Conservation (phyloP, 2,329 filamentous ascomycete genomes). For the Sporothrix brunneoviolacea region DNA sequence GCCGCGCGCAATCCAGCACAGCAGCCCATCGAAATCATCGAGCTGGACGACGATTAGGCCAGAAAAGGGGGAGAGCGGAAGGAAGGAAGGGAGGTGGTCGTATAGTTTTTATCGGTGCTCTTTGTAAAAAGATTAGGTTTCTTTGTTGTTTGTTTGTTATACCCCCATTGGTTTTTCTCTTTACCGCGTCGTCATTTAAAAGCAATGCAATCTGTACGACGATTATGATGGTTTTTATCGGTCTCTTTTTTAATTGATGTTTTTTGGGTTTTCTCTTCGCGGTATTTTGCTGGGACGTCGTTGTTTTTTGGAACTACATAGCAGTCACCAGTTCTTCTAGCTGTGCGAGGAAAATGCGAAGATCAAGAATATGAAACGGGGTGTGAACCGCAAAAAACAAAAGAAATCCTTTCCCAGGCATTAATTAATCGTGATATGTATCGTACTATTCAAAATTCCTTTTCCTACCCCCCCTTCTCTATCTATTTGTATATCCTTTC, state of each 20-base stretch:
- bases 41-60: constrained; percentile 10
- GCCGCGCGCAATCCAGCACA: neutral
- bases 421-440: too few species aligned
- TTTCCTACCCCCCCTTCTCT: neutral
- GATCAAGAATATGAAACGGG: too few species aligned
- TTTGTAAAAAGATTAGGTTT: too few species aligned
- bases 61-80: neutral
- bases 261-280: neutral
- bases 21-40: constrained; percentile 10
- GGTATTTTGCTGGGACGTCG: neutral
- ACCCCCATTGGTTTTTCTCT: neutral
- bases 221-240: neutral
- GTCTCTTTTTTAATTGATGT: neutral
- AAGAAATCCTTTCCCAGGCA: too few species aligned
- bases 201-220: too few species aligned
- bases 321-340: too few species aligned
- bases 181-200: neutral
- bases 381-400: too few species aligned
- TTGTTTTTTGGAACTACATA: too few species aligned
- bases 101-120: too few species aligned
- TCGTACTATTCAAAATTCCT: neutral
- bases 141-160: neutral
- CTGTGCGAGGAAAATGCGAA: too few species aligned
- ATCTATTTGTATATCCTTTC: neutral
- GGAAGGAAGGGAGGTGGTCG: neutral